phyloP scores from a whole-genome alignment of 192 early-diverging fungal genomes.

The Tieghemiomyces parasiticus region DNA sequence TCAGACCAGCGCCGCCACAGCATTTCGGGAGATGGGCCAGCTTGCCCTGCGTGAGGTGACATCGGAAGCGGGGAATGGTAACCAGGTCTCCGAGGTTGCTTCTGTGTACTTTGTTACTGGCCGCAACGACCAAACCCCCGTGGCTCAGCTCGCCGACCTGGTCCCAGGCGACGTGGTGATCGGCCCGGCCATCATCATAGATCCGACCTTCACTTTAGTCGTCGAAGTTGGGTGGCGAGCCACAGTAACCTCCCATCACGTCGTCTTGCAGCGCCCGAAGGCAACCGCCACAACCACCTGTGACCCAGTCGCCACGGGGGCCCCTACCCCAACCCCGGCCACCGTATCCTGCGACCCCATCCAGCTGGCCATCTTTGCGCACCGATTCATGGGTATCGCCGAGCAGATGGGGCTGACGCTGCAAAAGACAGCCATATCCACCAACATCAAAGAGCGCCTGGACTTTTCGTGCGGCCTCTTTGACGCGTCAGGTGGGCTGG shows the following conservation, averaged over 20 bases:
- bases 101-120: conserved; percentile 68
- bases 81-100: too few relatives aligned
- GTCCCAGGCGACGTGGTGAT: conserved; percentile 43
- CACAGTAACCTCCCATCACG: conserved; percentile 50
- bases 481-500: conserved; percentile 69
- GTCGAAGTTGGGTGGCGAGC: conserved; percentile 71
- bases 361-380: conserved; percentile 77
- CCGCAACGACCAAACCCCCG: conserved; percentile 45
- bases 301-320: too few relatives aligned
- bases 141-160: conserved; percentile 51
- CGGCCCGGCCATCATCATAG: conserved; percentile 86
- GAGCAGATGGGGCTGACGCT: conserved; percentile 95
- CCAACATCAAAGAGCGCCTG: conserved; percentile 96
- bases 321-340: background rate
- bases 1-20: background rate
- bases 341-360: conserved; percentile 53
- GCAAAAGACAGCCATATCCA: conserved; percentile 87
- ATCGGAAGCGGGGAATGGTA: too few relatives aligned
- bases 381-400: conserved; percentile 96
- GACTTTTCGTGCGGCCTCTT: conserved; percentile 97
- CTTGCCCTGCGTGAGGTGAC: background rate
- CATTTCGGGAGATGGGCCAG: background rate
- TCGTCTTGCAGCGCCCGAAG: conserved; percentile 27
- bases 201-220: conserved; percentile 74
- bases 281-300: too few relatives aligned